These are phyloP conservation scores for Choanephora cucurbitarum DNA, from an alignment of 371 early-diverging fungal genomes.

Conservation along the genomic window DNA sequence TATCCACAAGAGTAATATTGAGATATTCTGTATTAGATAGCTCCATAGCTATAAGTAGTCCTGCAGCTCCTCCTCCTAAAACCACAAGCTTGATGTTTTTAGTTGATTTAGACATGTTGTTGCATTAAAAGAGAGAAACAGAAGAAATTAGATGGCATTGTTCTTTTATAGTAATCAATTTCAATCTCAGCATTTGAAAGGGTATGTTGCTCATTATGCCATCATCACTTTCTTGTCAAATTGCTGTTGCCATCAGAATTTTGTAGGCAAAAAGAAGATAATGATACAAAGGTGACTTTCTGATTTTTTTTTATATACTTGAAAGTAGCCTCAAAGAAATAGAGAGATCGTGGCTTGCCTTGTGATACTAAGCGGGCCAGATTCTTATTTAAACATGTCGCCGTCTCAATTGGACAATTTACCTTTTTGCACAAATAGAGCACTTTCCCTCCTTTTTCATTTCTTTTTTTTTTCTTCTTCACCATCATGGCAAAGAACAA, in stretches of 20 bases:
- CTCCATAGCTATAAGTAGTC: slow-evolving; percentile 32
- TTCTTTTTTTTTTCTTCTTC: slow-evolving; percentile 5
- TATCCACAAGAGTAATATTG: slow-evolving; percentile 41
- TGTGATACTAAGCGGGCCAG: too few species aligned
- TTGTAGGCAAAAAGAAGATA: too few species aligned
- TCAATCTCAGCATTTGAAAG: too few species aligned
- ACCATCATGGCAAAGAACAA: slow-evolving; percentile 8
- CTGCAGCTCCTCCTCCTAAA: slow-evolving; percentile 46
- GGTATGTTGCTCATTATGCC: too few species aligned
- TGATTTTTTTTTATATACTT: too few species aligned
- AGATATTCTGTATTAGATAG: slow-evolving; percentile 20
- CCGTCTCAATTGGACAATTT: not conserved
- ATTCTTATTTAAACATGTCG: not conserved
- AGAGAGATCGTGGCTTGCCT: too few species aligned
- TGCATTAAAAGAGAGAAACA: not conserved
- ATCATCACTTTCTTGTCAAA: too few species aligned
- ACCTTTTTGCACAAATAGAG: not conserved
- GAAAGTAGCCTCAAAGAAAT: too few species aligned
- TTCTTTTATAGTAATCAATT: not conserved
- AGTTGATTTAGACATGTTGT: not conserved
- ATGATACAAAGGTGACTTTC: too few species aligned
- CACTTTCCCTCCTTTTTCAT: slow-evolving; percentile 1
- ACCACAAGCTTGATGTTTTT: slow-evolving; percentile 27
- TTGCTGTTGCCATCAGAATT: too few species aligned
- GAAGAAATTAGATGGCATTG: not conserved